Evolutionary conservation across 176 grass and related monocot species (phyloP).

Genomic region (Lolium perenne): DNA sequence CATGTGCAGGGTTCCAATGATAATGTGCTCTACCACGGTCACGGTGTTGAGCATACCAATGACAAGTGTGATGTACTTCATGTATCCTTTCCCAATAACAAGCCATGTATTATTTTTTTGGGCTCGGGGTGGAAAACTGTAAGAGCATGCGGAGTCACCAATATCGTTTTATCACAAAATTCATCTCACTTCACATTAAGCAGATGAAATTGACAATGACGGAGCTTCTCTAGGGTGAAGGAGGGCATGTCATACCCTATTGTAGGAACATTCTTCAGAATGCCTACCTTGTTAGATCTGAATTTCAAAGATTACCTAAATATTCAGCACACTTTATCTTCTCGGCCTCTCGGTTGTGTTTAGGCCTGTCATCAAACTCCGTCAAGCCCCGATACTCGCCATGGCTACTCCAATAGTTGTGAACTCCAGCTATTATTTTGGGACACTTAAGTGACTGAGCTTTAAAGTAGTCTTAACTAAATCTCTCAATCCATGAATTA

Average conservation of each 20-base stretch:
- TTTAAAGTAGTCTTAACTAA: not conserved
- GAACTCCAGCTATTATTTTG: not conserved
- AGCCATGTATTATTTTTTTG: too few relatives aligned
- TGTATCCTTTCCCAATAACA: too few relatives aligned
- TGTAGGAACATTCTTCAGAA: not conserved
- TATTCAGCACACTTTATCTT: not conserved
- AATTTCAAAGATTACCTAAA: not conserved
- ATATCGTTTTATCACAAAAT: not conserved
- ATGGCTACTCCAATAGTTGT: not conserved
- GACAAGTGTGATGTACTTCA: too few relatives aligned
- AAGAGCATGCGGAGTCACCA: not conserved
- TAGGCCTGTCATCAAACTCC: not conserved
- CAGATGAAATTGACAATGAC: not conserved
- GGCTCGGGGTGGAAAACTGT: not conserved
- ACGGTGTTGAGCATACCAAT: too few relatives aligned
- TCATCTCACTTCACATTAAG: not conserved
- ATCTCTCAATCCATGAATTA: too few relatives aligned
- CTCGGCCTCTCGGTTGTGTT: not conserved
- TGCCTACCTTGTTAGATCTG: too few relatives aligned
- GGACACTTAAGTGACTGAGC: not conserved
- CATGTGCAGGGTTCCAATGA: too few relatives aligned
- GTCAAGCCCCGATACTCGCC: not conserved
- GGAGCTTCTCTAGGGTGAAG: not conserved
- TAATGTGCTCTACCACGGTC: too few relatives aligned
- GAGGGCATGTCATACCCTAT: not conserved